These are phyloP conservation scores for Xylaria sp. DNA, from an alignment of 2,329 filamentous ascomycete species.

Conservation along the genomic window DNA sequence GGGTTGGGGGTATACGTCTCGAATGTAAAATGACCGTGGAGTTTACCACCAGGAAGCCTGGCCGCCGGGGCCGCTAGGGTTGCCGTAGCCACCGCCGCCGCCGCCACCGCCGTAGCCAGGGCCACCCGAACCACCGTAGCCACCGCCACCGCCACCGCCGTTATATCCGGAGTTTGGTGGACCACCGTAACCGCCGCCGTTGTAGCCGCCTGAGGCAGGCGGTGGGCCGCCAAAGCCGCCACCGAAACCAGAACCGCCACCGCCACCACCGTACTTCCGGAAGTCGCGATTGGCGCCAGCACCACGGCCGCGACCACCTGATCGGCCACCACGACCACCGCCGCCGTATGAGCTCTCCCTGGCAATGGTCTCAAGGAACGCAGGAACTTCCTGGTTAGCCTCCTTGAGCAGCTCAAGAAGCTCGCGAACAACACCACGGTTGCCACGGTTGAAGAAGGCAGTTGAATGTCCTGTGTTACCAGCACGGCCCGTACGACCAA, in stretches of 20 bases:
- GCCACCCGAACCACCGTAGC: slow-evolving; percentile 55
- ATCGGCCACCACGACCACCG: slow-evolving; percentile 67
- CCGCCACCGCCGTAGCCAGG: slow-evolving; percentile 60
- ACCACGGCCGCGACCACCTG: slow-evolving; percentile 79
- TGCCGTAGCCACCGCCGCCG: slow-evolving; percentile 57
- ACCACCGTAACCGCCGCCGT: slow-evolving; percentile 57
- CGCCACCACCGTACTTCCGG: slow-evolving; percentile 73
- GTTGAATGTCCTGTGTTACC: slow-evolving; percentile 99
- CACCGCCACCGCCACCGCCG: slow-evolving; percentile 56
- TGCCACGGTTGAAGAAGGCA: slow-evolving; percentile 99
- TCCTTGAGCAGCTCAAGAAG: slow-evolving; percentile 98
- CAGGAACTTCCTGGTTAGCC: slow-evolving; percentile 95
- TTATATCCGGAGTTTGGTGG: slow-evolving; percentile 56
- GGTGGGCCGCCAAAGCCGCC: slow-evolving; percentile 38
- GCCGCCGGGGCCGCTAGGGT: slow-evolving; percentile 65
- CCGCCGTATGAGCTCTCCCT: slow-evolving; percentile 89
- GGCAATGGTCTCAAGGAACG: slow-evolving; percentile 96
- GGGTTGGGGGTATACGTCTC: slow-evolving; percentile 11
- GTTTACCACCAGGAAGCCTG: slow-evolving; percentile 76
- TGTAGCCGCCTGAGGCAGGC: slow-evolving; percentile 56
- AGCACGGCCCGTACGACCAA: slow-evolving; percentile 99
- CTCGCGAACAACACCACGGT: slow-evolving; percentile 96
- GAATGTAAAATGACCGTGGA: slow-evolving; percentile 18
- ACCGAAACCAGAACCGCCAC: slow-evolving; percentile 58
- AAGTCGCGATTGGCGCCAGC: slow-evolving; percentile 83